A percentile compares a stretch with the other conserved stretches of the same genome.
Evolutionary conservation across 768 basidiomycete species (phyloP).

Genomic region (Boletus pseudopeckii): DNA sequence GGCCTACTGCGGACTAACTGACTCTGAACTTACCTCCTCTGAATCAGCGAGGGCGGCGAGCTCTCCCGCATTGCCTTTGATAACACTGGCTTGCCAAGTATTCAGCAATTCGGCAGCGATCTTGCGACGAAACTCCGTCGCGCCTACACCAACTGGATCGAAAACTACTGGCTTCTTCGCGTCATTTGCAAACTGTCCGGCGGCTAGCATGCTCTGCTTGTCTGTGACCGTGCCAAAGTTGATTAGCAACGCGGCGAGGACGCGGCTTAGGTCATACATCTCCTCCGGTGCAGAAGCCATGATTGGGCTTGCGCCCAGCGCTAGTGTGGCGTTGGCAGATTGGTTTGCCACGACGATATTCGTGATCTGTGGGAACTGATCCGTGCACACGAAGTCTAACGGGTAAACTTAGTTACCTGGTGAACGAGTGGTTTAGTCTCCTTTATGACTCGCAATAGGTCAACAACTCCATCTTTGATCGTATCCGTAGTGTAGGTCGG

Average conservation of each 20-base stretch:
- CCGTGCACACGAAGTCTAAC: not conserved
- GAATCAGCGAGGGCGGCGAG: constrained; percentile 77
- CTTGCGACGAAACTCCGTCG: constrained; percentile 65
- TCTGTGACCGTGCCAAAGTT: constrained; percentile 84
- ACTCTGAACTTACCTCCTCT: constrained; percentile 49
- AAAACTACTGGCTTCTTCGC: constrained; percentile 76
- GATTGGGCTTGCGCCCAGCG: constrained; percentile 86
- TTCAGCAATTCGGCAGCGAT: constrained; percentile 60
- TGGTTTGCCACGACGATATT: constrained; percentile 87
- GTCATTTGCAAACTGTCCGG: constrained; percentile 67
- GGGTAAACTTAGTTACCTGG: constrained; percentile 45
- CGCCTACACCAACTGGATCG: constrained; percentile 91
- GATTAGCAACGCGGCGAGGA: constrained; percentile 68
- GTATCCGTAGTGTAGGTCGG: constrained; percentile 26
- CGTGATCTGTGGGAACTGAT: constrained; percentile 59
- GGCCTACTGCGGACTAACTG: not conserved
- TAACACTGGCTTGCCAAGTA: constrained; percentile 81
- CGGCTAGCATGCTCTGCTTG: constrained; percentile 70
- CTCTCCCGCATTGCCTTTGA: constrained; percentile 93
- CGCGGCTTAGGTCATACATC: constrained; percentile 70
- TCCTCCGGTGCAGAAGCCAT: constrained; percentile 87
- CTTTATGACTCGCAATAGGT: constrained; percentile 51
- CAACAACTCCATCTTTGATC: constrained; percentile 43
- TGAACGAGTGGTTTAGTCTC: constrained; percentile 70
- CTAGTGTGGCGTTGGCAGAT: constrained; percentile 86